Percentiles rank a stretch among this genome's conserved stretches.
These are phyloP conservation scores for Capronia epimyces DNA, from an alignment of 2,329 filamentous ascomycete genomes.

Conservation along the genomic window DNA sequence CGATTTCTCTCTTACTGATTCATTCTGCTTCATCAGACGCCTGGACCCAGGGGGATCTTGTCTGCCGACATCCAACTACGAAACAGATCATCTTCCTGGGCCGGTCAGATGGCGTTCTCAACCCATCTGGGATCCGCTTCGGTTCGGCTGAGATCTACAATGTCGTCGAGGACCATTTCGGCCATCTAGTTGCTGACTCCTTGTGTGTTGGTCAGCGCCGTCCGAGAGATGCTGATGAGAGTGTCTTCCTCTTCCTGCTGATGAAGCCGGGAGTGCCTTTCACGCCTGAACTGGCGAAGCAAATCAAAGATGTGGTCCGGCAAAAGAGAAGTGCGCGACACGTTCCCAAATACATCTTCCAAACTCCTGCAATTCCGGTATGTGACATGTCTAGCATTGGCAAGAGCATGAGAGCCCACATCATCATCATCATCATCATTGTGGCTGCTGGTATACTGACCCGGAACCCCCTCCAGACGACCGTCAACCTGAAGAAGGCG, in stretches of 20 bases:
- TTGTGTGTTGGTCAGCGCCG: conserved; percentile 16
- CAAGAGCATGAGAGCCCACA: too few species aligned
- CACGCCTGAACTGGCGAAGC: conserved; percentile 46
- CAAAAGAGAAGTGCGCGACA: conserved; percentile 53
- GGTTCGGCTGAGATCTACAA: conserved; percentile 95
- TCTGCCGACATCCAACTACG: conserved; percentile 9
- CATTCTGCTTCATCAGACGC: too few species aligned
- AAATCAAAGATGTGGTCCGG: conserved; percentile 60
- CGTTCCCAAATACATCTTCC: conserved; percentile 16
- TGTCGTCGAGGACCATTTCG: conserved; percentile 8
- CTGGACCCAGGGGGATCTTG: conserved; percentile 61
- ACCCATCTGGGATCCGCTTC: conserved; percentile 84
- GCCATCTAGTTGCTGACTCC: neutral
- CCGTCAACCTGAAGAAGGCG: too few species aligned
- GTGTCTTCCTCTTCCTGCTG: conserved; percentile 18
- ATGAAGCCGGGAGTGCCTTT: neutral
- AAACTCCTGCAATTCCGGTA: too few species aligned
- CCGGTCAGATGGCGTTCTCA: conserved; percentile 41
- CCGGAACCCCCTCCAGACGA: too few species aligned
- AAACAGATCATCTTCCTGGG: conserved; percentile 14
- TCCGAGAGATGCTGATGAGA: conserved; percentile 4
- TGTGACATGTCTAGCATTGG: too few species aligned
- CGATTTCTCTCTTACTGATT: too few species aligned
- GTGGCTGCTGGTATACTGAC: too few species aligned
- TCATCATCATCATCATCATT: too few species aligned